These are phyloP conservation scores for Suillus weaverae DNA, from an alignment of 768 basidiomycete genomes.

Conservation along the genomic window DNA sequence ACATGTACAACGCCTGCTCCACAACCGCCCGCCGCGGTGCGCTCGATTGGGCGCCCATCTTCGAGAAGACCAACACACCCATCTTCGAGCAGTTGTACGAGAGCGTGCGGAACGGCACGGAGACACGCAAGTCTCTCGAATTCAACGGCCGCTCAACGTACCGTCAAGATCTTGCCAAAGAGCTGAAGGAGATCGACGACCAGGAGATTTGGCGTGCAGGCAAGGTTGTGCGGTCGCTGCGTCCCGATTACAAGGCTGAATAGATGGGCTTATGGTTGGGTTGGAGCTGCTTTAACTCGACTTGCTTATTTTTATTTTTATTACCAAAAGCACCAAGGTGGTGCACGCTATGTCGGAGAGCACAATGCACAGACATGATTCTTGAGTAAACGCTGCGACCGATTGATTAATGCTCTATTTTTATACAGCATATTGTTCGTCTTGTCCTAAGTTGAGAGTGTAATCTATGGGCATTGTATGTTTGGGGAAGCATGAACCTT, in stretches of 20 bases:
- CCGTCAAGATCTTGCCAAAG: constrained; percentile 88
- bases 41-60: constrained; percentile 97
- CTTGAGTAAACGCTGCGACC: neutral
- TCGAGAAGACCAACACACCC: constrained; percentile 92
- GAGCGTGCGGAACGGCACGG: constrained; percentile 92
- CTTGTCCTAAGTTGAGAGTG: no score
- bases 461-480: no score
- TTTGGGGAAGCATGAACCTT: no score
- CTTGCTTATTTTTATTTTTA: constrained; percentile 6
- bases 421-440: no score
- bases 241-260: constrained; percentile 80
- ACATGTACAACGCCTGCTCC: constrained; percentile 99
- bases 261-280: constrained; percentile 22
- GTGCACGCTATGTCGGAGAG: constrained; percentile 22
- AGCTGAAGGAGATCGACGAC: constrained; percentile 92
- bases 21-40: constrained; percentile 99
- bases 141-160: constrained; percentile 94
- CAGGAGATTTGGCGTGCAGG: constrained; percentile 99
- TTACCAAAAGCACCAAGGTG: constrained; percentile 20
- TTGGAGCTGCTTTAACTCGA: neutral
- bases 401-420: neutral
- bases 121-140: constrained; percentile 95
- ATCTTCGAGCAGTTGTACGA: constrained; percentile 94
- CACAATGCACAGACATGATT: constrained; percentile 20
- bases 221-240: constrained; percentile 88